These are phyloP conservation scores for Cryphonectria carpinicola DNA, from an alignment of 2,329 filamentous ascomycete genomes.

Conservation along the genomic window DNA sequence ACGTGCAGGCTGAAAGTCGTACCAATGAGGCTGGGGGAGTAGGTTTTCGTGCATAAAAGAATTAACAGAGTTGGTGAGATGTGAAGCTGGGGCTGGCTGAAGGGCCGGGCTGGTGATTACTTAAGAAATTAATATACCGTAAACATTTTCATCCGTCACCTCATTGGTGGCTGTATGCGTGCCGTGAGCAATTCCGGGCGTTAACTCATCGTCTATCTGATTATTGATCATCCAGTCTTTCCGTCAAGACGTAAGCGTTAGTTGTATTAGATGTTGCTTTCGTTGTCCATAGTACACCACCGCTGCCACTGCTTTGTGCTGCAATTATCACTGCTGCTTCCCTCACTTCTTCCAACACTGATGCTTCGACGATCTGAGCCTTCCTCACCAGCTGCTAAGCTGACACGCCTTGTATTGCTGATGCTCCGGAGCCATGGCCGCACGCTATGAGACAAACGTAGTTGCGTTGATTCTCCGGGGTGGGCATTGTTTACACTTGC, in stretches of 20 bases:
- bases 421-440: neutral
- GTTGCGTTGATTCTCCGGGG: neutral
- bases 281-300: neutral
- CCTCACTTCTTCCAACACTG: neutral
- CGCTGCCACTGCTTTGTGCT: neutral
- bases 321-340: neutral
- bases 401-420: neutral
- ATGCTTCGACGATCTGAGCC: neutral
- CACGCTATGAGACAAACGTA: neutral
- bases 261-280: neutral
- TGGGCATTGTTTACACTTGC: neutral
- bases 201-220: neutral
- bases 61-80: neutral
- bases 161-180: neutral
- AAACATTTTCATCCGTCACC: neutral
- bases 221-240: neutral
- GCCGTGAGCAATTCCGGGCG: neutral
- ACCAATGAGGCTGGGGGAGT: neutral
- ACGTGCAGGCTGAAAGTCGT: neutral
- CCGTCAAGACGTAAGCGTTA: neutral
- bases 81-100: neutral
- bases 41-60: neutral
- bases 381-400: neutral
- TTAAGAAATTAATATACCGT: constrained; percentile 1
- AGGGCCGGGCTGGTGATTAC: neutral